Evolutionary conservation across 176 grass and related monocot species (phyloP).

Genomic region (Oropetium thomaeum): DNA sequence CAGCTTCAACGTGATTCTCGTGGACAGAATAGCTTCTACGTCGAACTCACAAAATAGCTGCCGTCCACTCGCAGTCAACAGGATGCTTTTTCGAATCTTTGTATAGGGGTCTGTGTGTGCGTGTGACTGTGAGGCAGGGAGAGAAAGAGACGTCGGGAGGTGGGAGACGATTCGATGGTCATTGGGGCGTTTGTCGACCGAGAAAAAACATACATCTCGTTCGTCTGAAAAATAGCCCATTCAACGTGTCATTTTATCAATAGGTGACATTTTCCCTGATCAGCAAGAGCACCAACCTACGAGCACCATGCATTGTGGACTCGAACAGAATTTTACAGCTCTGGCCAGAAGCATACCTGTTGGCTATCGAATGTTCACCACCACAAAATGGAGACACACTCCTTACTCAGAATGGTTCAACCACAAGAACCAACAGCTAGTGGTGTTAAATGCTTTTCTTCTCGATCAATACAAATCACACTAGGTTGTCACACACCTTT

Average conservation of each 20-base stretch:
- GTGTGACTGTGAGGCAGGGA: too few species aligned
- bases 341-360: neutral
- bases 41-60: too few species aligned
- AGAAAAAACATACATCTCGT: too few species aligned
- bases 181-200: too few species aligned
- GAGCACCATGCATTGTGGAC: neutral
- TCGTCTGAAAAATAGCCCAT: too few species aligned
- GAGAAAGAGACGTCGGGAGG: too few species aligned
- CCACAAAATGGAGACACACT: neutral
- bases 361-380: neutral
- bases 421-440: slow-evolving; percentile 16
- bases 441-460: slow-evolving; percentile 15
- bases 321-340: neutral
- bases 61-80: too few species aligned
- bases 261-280: neutral
- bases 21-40: too few species aligned
- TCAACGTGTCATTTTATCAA: neutral
- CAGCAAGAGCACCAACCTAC: neutral
- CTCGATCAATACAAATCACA: slow-evolving; percentile 32
- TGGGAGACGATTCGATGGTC: too few species aligned
- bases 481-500: neutral
- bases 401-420: neutral
- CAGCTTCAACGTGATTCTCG: too few species aligned
- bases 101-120: too few species aligned
- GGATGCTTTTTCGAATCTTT: too few species aligned